A percentile compares a stretch with the other conserved stretches of the same genome.
These are phyloP conservation scores for Jaminaea rosea DNA, from an alignment of 1,284 basidiomycete species.

Conservation along the genomic window DNA sequence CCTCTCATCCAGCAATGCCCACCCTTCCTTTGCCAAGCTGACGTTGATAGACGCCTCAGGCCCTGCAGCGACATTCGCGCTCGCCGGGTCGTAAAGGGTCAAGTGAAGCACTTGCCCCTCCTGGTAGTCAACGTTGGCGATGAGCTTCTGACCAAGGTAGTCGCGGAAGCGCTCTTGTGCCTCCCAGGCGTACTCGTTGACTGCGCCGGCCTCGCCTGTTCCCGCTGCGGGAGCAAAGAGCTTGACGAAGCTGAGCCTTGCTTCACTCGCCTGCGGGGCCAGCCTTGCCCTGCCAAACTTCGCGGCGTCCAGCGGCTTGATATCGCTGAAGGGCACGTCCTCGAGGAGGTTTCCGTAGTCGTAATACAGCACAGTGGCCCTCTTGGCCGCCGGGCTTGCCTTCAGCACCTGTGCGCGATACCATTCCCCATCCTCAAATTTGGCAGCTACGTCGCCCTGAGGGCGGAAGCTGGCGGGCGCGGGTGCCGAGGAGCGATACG, in stretches of 20 bases:
- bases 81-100: constrained; percentile 36
- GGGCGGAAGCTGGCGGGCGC: constrained; percentile 22
- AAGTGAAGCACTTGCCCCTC: constrained; percentile 20
- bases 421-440: constrained; percentile 49
- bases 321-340: constrained; percentile 18
- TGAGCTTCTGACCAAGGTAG: constrained; percentile 30
- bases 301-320: constrained; percentile 26
- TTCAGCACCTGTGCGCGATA: constrained; percentile 34
- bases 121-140: constrained; percentile 34
- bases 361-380: constrained; percentile 23
- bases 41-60: constrained; percentile 34
- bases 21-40: constrained; percentile 25
- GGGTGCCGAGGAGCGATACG: constrained; percentile 62
- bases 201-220: background rate
- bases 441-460: constrained; percentile 58
- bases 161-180: constrained; percentile 30
- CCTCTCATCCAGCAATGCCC: constrained; percentile 24
- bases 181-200: constrained; percentile 31
- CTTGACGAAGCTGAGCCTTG: constrained; percentile 28
- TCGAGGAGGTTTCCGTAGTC: constrained; percentile 37
- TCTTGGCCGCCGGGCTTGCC: constrained; percentile 17
- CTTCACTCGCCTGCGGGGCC: constrained; percentile 23
- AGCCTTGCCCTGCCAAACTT: constrained; percentile 25
- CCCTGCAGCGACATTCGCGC: constrained; percentile 13
- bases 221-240: constrained; percentile 22